These are phyloP conservation scores for Mycena vulgaris DNA, from an alignment of 768 basidiomycete species.

Conservation along the genomic window DNA sequence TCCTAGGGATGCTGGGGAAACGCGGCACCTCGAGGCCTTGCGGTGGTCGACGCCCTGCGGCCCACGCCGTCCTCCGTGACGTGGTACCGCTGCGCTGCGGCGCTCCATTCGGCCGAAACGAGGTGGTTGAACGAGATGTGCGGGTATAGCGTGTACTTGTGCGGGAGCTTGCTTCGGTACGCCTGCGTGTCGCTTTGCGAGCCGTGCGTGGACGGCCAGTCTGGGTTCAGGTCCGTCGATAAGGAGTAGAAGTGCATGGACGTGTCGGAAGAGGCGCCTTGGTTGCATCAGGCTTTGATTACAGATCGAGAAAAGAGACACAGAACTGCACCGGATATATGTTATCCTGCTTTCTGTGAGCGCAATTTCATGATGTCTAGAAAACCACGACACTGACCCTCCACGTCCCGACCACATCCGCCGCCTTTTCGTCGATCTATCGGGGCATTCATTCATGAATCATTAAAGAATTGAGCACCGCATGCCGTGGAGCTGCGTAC, in stretches of 20 bases:
- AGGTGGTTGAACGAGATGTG: constrained; percentile 61
- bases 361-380: neutral
- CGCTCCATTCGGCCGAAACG: constrained; percentile 64
- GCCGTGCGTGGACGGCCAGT: constrained; percentile 61
- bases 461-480: neutral
- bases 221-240: constrained; percentile 61
- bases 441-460: neutral
- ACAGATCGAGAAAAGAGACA: neutral
- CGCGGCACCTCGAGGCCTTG: constrained; percentile 64
- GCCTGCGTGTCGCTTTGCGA: constrained; percentile 57
- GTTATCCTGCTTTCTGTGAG: constrained; percentile 57
- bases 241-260: constrained; percentile 60
- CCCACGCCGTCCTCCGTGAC: constrained; percentile 49
- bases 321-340: constrained; percentile 63
- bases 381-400: constrained; percentile 66
- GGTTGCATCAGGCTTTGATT: constrained; percentile 24
- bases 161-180: constrained; percentile 59
- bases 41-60: constrained; percentile 45
- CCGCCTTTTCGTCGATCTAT: constrained; percentile 68
- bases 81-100: constrained; percentile 45
- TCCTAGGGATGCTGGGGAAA: constrained; percentile 51
- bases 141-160: constrained; percentile 59
- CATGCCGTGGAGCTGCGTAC: constrained; percentile 26
- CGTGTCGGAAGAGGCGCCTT: constrained; percentile 63
- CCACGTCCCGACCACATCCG: constrained; percentile 69